These are phyloP conservation scores for Petunia secreta DNA, from an alignment of 257 asterid genomes.

Conservation along the genomic window DNA sequence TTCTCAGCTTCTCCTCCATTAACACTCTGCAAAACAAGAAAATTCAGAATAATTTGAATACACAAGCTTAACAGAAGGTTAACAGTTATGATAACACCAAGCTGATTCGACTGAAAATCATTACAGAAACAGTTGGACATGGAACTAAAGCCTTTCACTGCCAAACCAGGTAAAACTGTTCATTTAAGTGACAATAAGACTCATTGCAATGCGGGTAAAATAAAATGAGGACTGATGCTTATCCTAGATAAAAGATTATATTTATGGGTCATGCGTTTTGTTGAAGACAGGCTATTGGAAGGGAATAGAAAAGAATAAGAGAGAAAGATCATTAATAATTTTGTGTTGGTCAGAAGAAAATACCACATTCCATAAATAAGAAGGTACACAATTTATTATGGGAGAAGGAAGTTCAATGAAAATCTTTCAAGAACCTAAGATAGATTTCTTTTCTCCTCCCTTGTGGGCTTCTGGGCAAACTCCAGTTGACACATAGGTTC, in stretches of 20 bases:
- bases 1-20: conserved; percentile 83
- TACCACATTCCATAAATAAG: background rate
- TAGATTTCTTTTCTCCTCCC: background rate
- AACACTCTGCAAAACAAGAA: conserved; percentile 15
- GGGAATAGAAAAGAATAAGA: background rate
- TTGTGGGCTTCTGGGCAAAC: background rate
- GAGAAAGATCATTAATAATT: background rate
- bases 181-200: background rate
- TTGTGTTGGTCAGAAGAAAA: background rate
- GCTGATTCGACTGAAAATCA: background rate
- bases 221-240: background rate
- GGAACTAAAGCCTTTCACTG: background rate
- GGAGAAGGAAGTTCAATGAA: background rate
- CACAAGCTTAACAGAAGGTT: background rate
- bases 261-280: no score
- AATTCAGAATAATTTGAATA: background rate
- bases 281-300: no score
- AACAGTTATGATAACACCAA: background rate
- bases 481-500: background rate
- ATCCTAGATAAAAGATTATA: no score
- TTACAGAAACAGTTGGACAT: background rate
- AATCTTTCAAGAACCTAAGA: background rate
- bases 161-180: background rate
- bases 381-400: background rate
- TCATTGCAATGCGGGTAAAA: background rate